Percentiles rank a stretch among this genome's conserved stretches.
phyloP scores from a whole-genome alignment of 768 basidiomycete genomes.

The Lactifluus volemus region DNA sequence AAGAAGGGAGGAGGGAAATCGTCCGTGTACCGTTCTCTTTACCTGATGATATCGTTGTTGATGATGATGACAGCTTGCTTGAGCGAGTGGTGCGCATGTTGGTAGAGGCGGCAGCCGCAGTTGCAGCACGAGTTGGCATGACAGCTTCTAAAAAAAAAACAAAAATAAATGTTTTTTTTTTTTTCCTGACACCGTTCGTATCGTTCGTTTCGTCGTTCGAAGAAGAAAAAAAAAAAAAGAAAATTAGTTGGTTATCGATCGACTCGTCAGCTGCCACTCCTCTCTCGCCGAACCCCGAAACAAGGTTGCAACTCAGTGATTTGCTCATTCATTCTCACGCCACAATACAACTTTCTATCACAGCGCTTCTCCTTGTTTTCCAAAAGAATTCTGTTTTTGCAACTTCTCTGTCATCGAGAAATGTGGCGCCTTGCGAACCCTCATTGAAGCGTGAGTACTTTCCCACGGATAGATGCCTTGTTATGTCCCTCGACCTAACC shows the following conservation, averaged over 20 bases:
- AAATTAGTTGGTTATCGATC: constrained; percentile 10
- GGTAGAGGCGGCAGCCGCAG: constrained; percentile 4
- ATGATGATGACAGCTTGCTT: background rate
- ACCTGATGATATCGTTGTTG: background rate
- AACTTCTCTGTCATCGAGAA: background rate
- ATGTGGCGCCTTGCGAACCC: background rate
- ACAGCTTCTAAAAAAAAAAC: background rate
- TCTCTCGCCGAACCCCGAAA: background rate
- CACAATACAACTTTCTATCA: background rate
- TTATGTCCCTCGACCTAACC: background rate
- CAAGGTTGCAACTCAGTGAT: constrained; percentile 6
- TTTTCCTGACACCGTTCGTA: background rate
- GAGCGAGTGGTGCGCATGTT: constrained; percentile 18
- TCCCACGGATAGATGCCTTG: background rate
- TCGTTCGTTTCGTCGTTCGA: background rate
- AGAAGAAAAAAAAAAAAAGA: background rate
- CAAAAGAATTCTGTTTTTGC: constrained; percentile 2
- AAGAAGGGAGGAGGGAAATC: background rate
- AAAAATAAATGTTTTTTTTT: background rate
- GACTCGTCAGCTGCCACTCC: background rate
- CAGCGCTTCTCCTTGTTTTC: background rate
- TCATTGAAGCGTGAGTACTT: background rate
- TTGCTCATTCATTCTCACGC: constrained; percentile 1
- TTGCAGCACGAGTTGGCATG: constrained; percentile 12
- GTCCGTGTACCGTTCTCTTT: constrained; percentile 4